Percentiles rank a stretch among this genome's conserved stretches.
Conservation (phyloP, 768 basidiomycete genomes). For the Hemileccinum rubropunctum region DNA sequence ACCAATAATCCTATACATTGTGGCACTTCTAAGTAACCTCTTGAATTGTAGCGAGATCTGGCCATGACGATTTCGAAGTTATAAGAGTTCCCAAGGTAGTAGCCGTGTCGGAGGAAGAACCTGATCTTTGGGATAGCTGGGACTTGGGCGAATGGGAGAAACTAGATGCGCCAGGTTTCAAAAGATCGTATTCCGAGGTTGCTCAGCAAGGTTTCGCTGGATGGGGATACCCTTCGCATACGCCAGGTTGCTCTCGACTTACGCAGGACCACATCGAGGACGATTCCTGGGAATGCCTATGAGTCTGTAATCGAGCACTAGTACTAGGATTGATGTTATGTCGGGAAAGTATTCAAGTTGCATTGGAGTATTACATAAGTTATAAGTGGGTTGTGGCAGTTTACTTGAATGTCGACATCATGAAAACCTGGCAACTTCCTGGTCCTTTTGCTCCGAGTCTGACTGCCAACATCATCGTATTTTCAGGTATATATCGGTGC, state of each 20-base stretch:
- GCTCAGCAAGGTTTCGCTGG: constrained; percentile 8
- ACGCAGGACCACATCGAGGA: constrained; percentile 1
- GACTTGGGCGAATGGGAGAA: constrained; percentile 21
- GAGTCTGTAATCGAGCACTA: not conserved
- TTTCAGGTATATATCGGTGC: too few species aligned
- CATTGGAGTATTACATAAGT: too few species aligned
- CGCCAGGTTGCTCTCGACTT: not conserved
- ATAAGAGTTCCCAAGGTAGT: constrained; percentile 19
- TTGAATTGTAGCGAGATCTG: constrained; percentile 8
- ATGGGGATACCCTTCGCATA: not conserved
- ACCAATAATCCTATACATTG: not conserved
- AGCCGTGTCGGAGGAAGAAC: constrained; percentile 11
- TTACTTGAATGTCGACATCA: too few species aligned
- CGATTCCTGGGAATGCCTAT: constrained; percentile 16
- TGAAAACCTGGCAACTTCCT: too few species aligned
- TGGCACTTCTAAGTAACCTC: not conserved
- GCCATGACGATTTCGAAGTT: constrained; percentile 22
- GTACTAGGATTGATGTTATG: too few species aligned
- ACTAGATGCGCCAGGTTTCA: constrained; percentile 12
- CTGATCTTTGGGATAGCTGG: constrained; percentile 2
- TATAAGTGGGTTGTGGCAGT: too few species aligned
- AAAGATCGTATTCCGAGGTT: constrained; percentile 25
- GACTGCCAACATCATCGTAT: too few species aligned
- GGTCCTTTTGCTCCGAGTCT: too few species aligned
- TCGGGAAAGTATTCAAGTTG: too few species aligned